phyloP scores from a whole-genome alignment of 305 asterid species.

The Striga hermonthica region DNA sequence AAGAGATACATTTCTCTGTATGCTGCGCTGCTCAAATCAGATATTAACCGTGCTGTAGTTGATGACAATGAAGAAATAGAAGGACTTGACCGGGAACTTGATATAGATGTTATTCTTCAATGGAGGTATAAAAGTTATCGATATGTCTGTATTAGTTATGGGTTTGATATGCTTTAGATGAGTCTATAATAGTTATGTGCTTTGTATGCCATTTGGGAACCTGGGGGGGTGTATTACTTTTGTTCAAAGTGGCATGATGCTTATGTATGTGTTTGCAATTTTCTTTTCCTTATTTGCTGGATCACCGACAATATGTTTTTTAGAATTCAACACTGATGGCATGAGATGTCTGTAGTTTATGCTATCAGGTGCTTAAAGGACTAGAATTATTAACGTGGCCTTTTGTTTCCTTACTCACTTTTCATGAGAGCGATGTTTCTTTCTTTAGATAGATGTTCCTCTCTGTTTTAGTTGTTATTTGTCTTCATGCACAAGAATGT shows the following conservation, averaged over 20 bases:
- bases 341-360: background rate
- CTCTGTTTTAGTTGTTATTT: conserved; percentile 10
- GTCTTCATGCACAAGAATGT: background rate
- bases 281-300: background rate
- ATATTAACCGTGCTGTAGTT: conserved; percentile 61
- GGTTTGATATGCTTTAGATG: conserved; percentile 21
- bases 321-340: background rate
- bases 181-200: conserved; percentile 23
- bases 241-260: background rate
- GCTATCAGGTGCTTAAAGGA: conserved; percentile 1
- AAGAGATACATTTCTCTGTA: conserved; percentile 81
- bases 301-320: background rate
- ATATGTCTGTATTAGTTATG: conserved; percentile 22
- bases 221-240: conserved; percentile 24
- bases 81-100: conserved; percentile 86
- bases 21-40: conserved; percentile 76
- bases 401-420: conserved; percentile 17
- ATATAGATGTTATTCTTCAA: conserved; percentile 79
- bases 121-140: conserved; percentile 65
- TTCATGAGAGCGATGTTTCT: background rate
- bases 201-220: conserved; percentile 19
- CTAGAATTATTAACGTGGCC: conserved; percentile 5
- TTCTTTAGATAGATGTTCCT: conserved; percentile 17
- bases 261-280: background rate
- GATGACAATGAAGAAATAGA: conserved; percentile 80